These are phyloP conservation scores for Lichtheimia ramosa DNA, from an alignment of 371 early-diverging fungal species.

Conservation along the genomic window DNA sequence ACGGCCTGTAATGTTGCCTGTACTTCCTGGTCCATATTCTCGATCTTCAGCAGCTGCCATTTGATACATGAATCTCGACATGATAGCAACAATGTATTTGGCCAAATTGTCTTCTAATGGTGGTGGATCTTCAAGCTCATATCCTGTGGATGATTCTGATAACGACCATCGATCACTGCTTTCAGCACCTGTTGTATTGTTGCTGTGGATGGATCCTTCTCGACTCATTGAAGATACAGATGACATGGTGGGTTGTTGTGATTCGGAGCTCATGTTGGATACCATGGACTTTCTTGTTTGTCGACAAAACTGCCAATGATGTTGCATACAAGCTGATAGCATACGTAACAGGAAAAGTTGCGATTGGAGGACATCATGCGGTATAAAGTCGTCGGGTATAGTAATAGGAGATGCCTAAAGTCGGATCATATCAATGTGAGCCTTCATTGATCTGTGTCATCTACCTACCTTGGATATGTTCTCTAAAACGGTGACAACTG, in stretches of 20 bases:
- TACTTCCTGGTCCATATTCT: slow-evolving; percentile 25
- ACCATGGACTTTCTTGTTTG: slow-evolving; percentile 19
- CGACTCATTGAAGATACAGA: slow-evolving; percentile 4
- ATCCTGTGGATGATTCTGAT: not conserved
- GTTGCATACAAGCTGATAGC: slow-evolving; percentile 71
- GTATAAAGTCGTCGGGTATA: slow-evolving; percentile 47
- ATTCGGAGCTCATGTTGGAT: not conserved
- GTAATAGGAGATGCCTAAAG: slow-evolving; percentile 34
- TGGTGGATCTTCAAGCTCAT: slow-evolving; percentile 58
- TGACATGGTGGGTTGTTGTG: not conserved
- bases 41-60: slow-evolving; percentile 50
- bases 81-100: slow-evolving; percentile 59
- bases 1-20: slow-evolving; percentile 19
- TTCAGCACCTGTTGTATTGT: not conserved
- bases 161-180: not conserved
- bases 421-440: slow-evolving; percentile 12
- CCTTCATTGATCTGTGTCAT: slow-evolving; percentile 5
- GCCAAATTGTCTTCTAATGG: slow-evolving; percentile 74
- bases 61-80: slow-evolving; percentile 61
- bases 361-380: slow-evolving; percentile 65
- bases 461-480: slow-evolving; percentile 56
- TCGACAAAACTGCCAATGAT: slow-evolving; percentile 68
- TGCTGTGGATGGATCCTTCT: slow-evolving; percentile 11
- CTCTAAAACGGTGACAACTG: slow-evolving; percentile 57
- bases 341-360: slow-evolving; percentile 73